phyloP scores from a whole-genome alignment of 441 rosid species.

The Erodium moschatum region DNA sequence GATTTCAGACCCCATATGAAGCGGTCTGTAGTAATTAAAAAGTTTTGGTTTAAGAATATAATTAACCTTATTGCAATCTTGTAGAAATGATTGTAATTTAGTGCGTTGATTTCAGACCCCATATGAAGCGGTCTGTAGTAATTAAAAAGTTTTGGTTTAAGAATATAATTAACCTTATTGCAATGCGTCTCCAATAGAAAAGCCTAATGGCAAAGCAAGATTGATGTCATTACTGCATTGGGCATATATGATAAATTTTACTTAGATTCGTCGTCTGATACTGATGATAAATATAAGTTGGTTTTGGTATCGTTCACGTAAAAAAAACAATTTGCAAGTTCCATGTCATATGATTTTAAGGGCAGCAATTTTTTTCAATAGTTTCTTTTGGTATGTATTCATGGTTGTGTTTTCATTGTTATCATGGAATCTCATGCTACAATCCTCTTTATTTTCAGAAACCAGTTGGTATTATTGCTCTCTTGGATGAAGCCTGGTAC shows the following conservation, averaged over 20 bases:
- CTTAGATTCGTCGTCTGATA: neutral
- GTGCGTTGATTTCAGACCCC: no score
- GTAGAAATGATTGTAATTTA: no score
- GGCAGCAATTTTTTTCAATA: neutral
- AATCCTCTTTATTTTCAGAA: constrained; percentile 48
- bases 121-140: neutral
- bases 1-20: neutral
- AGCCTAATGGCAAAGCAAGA: neutral
- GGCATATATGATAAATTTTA: neutral
- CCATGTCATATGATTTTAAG: neutral
- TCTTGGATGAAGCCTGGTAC: constrained; percentile 99
- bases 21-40: neutral
- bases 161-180: neutral
- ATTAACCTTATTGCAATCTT: neutral
- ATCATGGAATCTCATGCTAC: constrained; percentile 1
- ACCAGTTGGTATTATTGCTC: constrained; percentile 98
- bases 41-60: neutral
- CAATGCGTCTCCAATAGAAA: neutral
- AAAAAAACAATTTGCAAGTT: neutral
- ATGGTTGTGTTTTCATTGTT: constrained; percentile 6
- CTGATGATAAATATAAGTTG: neutral
- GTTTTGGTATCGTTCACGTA: neutral
- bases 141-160: neutral
- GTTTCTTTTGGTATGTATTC: neutral
- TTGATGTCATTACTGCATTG: neutral